Base-by-base conservation (phyloP, 805 yeast genomes). In the Lipomyces yamadae region DNA sequence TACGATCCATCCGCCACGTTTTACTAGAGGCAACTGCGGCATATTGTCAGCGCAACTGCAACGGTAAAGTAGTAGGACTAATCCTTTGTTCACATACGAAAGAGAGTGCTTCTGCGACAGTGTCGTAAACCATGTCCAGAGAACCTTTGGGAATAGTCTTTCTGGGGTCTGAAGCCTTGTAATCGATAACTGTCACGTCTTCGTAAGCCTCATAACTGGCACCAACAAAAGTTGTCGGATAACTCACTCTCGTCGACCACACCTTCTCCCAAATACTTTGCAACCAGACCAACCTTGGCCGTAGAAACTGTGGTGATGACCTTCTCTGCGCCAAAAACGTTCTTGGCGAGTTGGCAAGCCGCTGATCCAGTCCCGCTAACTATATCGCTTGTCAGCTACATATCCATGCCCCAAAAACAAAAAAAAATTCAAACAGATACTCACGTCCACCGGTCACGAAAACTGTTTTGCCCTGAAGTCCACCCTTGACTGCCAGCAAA, bases 261-360 rank as follows among this genome's bases (percentile, higher is more conserved):
- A 11, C 67, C 70, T 35, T 60, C 67, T 30, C 74, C 74, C 15
- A 72, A 58, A n/a, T 66, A 54, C 33, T 58, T 30, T 10, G 68
- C 60, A 18, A 68, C 62, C 4, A 58, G 62, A 0, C 58, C 61
- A 6, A 70, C 64, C 60, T 72, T 72, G 32, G 60, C 18, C 13
- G 74, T 72, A 13, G 74, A 73, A 11, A 69, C 70, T 2, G 73
- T 68, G 7, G 72, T 60, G 24, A 67, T 65, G 7, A 73, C 74
- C 54, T 67, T 61, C 2, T 62, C 67, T 11, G 62, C 69, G 24
- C 72, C 72, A 34, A 63, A 65, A n/a, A 72, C 72, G 45, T 72
- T 69, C 50, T 66, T 66, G 33, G 72, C 69, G 18, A 72, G 56
- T 65, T 72, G 69, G 29, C 70, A 63, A n/a, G 72, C 70, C 39